phyloP scores from a whole-genome alignment of 192 early-diverging fungal species.

The Entophlyctis luteolus region DNA sequence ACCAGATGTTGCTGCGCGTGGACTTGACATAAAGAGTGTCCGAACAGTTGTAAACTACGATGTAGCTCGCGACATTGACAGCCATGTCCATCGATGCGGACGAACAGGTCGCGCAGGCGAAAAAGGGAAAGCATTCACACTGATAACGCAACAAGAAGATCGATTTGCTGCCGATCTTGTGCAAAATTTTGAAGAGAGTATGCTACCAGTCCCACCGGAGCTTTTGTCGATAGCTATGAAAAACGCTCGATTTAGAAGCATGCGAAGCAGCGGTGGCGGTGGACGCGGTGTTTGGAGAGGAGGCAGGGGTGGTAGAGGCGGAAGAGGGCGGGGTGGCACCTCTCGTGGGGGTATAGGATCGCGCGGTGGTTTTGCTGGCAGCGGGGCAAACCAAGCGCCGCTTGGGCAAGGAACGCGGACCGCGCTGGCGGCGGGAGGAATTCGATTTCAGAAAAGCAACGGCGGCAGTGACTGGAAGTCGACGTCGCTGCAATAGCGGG shows the following conservation, averaged over 20 bases:
- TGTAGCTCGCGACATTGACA: slow-evolving; percentile 76
- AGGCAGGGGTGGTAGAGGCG: slow-evolving; percentile 43
- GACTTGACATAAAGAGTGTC: slow-evolving; percentile 74
- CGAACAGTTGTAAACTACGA: slow-evolving; percentile 79
- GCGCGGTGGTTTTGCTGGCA: slow-evolving; percentile 30
- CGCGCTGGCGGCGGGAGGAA: slow-evolving; percentile 13
- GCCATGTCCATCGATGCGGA: slow-evolving; percentile 87
- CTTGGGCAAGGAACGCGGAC: neutral
- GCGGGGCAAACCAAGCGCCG: slow-evolving; percentile 22
- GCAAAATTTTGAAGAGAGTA: slow-evolving; percentile 70
- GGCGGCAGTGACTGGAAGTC: slow-evolving; percentile 17
- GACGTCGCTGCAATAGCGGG: slow-evolving; percentile 3
- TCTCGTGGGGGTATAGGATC: slow-evolving; percentile 31
- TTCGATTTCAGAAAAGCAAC: slow-evolving; percentile 16
- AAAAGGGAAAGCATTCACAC: slow-evolving; percentile 85
- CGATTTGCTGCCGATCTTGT: slow-evolving; percentile 40
- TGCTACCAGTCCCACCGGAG: slow-evolving; percentile 72
- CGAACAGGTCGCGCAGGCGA: slow-evolving; percentile 94
- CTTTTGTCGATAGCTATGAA: slow-evolving; percentile 82
- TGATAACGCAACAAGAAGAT: slow-evolving; percentile 87
- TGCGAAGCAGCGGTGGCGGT: slow-evolving; percentile 42
- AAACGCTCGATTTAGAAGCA: slow-evolving; percentile 62
- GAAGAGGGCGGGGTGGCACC: slow-evolving; percentile 35
- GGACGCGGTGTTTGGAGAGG: slow-evolving; percentile 42
- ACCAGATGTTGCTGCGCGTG: slow-evolving; percentile 55